A percentile compares a stretch with the other conserved stretches of the same genome.
These are phyloP conservation scores for Malus hybrid DNA, from an alignment of 331 rosid genomes.

Conservation along the genomic window DNA sequence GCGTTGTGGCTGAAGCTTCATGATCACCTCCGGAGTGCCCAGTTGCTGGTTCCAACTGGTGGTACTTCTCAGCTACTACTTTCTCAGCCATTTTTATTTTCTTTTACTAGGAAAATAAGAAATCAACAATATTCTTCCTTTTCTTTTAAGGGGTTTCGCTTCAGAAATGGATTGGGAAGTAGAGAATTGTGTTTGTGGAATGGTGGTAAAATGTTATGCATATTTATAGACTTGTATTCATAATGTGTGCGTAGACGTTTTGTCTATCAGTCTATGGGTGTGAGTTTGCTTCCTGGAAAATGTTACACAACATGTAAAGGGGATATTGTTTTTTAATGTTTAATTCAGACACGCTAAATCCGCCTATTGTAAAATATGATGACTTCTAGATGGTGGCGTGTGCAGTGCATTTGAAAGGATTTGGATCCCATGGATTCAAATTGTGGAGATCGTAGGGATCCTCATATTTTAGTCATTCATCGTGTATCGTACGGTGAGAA, in stretches of 20 bases:
- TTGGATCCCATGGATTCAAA: too few relatives aligned
- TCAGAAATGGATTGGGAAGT: not conserved
- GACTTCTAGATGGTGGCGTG: conserved; percentile 11
- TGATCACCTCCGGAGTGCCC: not conserved
- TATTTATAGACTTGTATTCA: not conserved
- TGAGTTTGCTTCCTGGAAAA: not conserved
- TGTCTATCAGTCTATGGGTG: not conserved
- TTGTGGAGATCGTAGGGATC: too few relatives aligned
- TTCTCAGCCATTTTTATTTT: not conserved
- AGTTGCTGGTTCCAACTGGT: conserved; percentile 10
- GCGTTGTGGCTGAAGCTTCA: not conserved
- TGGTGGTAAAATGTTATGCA: not conserved
- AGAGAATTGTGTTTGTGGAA: not conserved
- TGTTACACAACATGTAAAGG: not conserved
- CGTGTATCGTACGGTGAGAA: too few relatives aligned
- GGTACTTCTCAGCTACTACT: conserved; percentile 10
- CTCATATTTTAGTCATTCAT: too few relatives aligned
- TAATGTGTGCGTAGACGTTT: not conserved
- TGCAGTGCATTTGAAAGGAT: not conserved
- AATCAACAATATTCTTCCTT: not conserved
- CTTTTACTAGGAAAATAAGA: not conserved
- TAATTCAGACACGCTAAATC: not conserved
- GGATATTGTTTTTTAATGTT: not conserved
- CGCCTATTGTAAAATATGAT: not conserved
- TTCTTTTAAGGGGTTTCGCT: not conserved